Conservation (phyloP, 768 basidiomycete species). For the Termitomyces sp. region DNA sequence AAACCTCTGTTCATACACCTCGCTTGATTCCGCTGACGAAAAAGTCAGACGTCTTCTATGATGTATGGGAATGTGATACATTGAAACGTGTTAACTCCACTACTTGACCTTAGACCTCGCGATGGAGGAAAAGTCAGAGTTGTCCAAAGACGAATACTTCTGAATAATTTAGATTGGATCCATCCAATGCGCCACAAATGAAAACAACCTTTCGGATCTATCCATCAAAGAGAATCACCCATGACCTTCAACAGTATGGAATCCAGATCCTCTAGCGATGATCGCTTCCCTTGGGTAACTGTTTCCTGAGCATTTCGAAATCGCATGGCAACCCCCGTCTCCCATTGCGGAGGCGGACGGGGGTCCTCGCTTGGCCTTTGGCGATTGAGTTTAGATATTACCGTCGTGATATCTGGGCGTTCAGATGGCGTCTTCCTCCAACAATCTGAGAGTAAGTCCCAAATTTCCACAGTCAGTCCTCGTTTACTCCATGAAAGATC, state of each 20-base stretch:
- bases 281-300: not conserved
- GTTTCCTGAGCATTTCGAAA: slow-evolving; percentile 1
- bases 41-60: no score
- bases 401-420: slow-evolving; percentile 16
- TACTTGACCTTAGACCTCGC: no score
- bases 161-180: not conserved
- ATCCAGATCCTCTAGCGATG: not conserved
- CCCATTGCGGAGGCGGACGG: not conserved
- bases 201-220: not conserved
- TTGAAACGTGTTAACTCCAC: not conserved
- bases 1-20: no score
- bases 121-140: not conserved
- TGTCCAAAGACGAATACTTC: not conserved
- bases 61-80: no score
- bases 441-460: slow-evolving; percentile 24
- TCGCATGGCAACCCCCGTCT: not conserved
- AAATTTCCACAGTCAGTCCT: slow-evolving; percentile 21
- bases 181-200: not conserved
- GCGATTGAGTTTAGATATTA: not conserved
- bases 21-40: no score
- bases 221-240: not conserved
- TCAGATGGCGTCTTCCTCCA: slow-evolving; percentile 21
- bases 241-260: not conserved
- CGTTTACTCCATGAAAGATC: slow-evolving; percentile 9
- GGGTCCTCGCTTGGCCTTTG: not conserved